Evolutionary conservation across 139 green algal genomes (phyloP), one percentile per base, ranked within the genome.

Genomic region (Chara braunii): DNA sequence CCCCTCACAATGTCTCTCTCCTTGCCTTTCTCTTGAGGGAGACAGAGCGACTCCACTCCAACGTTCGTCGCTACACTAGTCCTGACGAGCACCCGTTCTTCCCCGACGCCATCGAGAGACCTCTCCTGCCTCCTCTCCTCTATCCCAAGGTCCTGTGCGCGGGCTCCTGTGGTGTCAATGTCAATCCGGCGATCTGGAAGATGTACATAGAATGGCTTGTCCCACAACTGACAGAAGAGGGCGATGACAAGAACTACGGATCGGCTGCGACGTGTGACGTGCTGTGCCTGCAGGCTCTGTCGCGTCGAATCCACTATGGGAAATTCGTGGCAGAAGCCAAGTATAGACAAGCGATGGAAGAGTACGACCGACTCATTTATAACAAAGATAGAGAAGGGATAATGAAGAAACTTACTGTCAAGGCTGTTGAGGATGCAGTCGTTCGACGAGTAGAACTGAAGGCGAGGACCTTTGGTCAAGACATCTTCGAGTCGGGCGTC

Each of bases 301-400:
- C 87, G 32, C 92, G 91, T 68, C 85, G 94, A 48, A 95, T 99
- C 43, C 94, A 99, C 78, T 98, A 95, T 61, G 94, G 94, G 51
- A 95, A 92, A 59, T 99, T 95, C 74, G 92, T 99, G 23, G 94
- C 94, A n/a, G 94, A 99, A 71, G 86, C 90, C 53, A 99, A 99
- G 81, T 99, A 96, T 78, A 72, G 67, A 57, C 83, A 85, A 24
- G 64, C 87, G 43, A 75, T 80, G 1, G 88, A 89, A 28, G 50
- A 86, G 53, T 98, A 97, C 80, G 85, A 60, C 0, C 30, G 59
- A 26, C 75, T 97, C 2, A 84, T 82, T n/a, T n/a, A n/a, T n/a
- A n/a, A n/a, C 50, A 53, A 76, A 28, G 90, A 99, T 59, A 62
- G 59, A 0, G 82, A 86, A 1, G 90, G 78, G 12, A 85, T 99